Percentiles rank a stretch among this genome's conserved stretches.
phyloP scores from a whole-genome alignment of 2,329 filamentous ascomycete species.

The Parastagonospora avenae region DNA sequence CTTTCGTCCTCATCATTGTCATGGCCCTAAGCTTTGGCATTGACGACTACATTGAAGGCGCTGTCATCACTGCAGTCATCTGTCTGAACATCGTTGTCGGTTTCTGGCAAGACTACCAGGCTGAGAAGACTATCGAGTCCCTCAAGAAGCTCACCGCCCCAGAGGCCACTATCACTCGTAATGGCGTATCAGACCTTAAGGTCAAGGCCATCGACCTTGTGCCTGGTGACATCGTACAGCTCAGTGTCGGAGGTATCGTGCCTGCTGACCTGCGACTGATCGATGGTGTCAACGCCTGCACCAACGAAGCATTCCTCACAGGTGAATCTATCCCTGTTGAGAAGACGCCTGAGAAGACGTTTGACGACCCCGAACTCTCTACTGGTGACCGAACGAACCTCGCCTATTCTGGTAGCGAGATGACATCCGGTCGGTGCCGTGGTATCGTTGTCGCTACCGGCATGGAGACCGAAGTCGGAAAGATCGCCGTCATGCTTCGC shows the following conservation, averaged over 20 bases:
- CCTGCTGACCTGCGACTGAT: constrained; percentile 68
- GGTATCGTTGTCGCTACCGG: constrained; percentile 73
- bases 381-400: constrained; percentile 72
- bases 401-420: constrained; percentile 72
- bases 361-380: constrained; percentile 59
- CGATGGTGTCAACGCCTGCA: constrained; percentile 73
- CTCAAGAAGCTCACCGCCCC: constrained; percentile 48
- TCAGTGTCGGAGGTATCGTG: constrained; percentile 63
- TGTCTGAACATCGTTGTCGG: constrained; percentile 70
- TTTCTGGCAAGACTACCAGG: constrained; percentile 57
- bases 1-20: constrained; percentile 73
- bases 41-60: constrained; percentile 66
- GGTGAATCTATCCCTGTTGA: constrained; percentile 73
- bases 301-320: constrained; percentile 76
- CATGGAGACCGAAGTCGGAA: constrained; percentile 76
- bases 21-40: constrained; percentile 72
- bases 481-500: constrained; percentile 72
- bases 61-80: constrained; percentile 68
- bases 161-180: constrained; percentile 44
- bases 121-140: constrained; percentile 50
- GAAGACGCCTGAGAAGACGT: constrained; percentile 63
- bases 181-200: constrained; percentile 40
- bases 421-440: constrained; percentile 71
- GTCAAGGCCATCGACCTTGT: constrained; percentile 47
- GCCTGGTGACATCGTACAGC: constrained; percentile 47